Evolutionary conservation across 2,329 filamentous ascomycete species (phyloP), one percentile per base, ranked within the genome.

Genomic region (Tetracladium maxilliforme): DNA sequence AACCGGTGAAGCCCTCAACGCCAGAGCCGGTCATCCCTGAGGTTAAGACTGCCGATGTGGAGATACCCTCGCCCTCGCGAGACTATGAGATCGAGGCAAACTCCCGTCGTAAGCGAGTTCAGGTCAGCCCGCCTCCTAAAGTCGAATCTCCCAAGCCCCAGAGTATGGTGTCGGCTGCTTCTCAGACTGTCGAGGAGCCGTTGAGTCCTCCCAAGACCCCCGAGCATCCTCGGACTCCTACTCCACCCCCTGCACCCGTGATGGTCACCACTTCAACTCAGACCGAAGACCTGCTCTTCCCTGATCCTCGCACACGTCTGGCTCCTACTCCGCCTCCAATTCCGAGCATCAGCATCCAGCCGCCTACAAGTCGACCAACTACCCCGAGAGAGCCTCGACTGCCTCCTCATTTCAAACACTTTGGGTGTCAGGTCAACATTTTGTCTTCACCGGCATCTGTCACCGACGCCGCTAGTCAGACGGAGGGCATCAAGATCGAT

Each of bases 321-420:
- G 31, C 38, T 22, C 42, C 36, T 33, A 51, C 48, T 7, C 49
- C 51, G 29, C 52, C 56, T 35, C 42, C 61, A 5, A 78, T 94
- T 32, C 87, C 87, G 1, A 80, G 75, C 39, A 98, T 98, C 43
- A 79, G 82, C 28, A 82, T 98, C 25, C 80, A 92, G 38, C 90
- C 90, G 16, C 87, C 90, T 1, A 71, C 65, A 4, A 92, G 83
- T 28, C 70, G 79, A 23, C 84, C 87, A n/a, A 61, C 74, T 5
- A 84, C 83, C 3, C 83, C 83, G 3, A 68, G 66, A 23, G 70
- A 76, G 36, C 73, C 76, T 25, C 63, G 73, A 6, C 67, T 92
- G 27, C 73, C 92, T 16, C 84, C 84, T 27, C 73, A 86, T 29
- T 71, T 71, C 33, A 94, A 84, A 47, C 83, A 83, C 48, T 72